phyloP scores from a whole-genome alignment of 2,329 filamentous ascomycete genomes.

The Onygena corvina region DNA sequence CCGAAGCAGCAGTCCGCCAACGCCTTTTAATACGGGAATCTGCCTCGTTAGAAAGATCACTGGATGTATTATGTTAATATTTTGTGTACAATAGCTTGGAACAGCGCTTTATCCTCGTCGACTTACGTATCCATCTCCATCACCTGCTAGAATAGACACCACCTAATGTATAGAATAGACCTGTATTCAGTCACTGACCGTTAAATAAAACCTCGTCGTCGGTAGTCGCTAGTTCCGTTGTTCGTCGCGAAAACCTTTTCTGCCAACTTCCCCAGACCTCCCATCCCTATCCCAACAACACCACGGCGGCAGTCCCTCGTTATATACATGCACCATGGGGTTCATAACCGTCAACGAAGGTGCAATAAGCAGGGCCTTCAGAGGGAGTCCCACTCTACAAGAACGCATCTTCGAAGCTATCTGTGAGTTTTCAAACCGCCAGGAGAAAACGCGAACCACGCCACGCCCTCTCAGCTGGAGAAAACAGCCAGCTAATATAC shows the following conservation, averaged over 20 bases:
- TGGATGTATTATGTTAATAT: slow-evolving; percentile 1
- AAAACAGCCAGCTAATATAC: slow-evolving; percentile 2
- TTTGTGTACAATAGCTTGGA: slow-evolving; percentile 6
- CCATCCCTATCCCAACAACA: neutral
- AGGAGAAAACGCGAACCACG: slow-evolving; percentile 3
- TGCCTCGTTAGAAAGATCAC: neutral
- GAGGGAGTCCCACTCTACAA: slow-evolving; percentile 28
- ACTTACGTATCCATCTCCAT: neutral
- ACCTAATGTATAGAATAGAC: too few species aligned
- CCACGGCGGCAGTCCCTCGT: neutral
- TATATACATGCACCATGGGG: slow-evolving; percentile 23
- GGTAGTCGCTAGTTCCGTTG: neutral
- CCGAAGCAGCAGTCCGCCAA: slow-evolving; percentile 8
- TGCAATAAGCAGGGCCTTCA: slow-evolving; percentile 33
- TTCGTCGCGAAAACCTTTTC: neutral
- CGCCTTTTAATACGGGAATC: neutral
- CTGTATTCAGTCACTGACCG: too few species aligned
- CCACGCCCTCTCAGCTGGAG: too few species aligned
- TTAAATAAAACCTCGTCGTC: neutral
- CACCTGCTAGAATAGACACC: too few species aligned
- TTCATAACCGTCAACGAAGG: slow-evolving; percentile 24
- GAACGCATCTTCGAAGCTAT: slow-evolving; percentile 35
- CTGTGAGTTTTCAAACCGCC: slow-evolving; percentile 22
- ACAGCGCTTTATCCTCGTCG: neutral
- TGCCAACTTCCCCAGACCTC: neutral